These are phyloP conservation scores for Fusarium agapanthi DNA, from an alignment of 2,329 filamentous ascomycete genomes.

Conservation along the genomic window DNA sequence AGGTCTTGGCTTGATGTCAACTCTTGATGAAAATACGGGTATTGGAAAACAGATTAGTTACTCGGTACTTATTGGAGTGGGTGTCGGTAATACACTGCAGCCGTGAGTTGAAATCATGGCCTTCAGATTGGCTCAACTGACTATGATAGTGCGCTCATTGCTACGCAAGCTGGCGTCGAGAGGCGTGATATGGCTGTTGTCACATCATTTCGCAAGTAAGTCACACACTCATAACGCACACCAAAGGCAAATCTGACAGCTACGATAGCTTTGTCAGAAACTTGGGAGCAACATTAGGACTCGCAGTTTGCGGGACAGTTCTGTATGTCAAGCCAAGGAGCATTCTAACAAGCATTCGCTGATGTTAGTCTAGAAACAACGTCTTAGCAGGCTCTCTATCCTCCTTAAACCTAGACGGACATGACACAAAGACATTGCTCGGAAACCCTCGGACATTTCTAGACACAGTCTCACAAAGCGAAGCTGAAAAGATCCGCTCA, in stretches of 20 bases:
- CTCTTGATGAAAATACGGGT: constrained; percentile 56
- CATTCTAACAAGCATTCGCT: background rate
- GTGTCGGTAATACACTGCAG: constrained; percentile 62
- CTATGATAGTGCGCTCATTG: constrained; percentile 53
- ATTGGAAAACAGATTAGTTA: constrained; percentile 65
- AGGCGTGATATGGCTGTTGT: constrained; percentile 54
- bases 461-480: constrained; percentile 35
- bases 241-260: background rate
- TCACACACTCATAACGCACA: background rate
- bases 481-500: constrained; percentile 44
- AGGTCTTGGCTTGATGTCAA: constrained; percentile 62
- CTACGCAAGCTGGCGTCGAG: constrained; percentile 66
- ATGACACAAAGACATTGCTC: constrained; percentile 41
- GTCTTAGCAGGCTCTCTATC: constrained; percentile 45
- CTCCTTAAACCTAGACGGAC: constrained; percentile 35
- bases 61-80: constrained; percentile 59
- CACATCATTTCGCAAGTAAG: constrained; percentile 55
- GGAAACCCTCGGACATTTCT: constrained; percentile 48
- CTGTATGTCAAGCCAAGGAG: constrained; percentile 39
- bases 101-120: constrained; percentile 46
- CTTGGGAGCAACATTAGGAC: constrained; percentile 50
- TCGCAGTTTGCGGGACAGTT: constrained; percentile 52
- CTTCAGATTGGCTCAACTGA: background rate
- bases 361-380: constrained; percentile 46
- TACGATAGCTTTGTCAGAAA: constrained; percentile 50